Conservation (phyloP, 2,329 filamentous ascomycete species). For the Colletotrichum abscissum region DNA sequence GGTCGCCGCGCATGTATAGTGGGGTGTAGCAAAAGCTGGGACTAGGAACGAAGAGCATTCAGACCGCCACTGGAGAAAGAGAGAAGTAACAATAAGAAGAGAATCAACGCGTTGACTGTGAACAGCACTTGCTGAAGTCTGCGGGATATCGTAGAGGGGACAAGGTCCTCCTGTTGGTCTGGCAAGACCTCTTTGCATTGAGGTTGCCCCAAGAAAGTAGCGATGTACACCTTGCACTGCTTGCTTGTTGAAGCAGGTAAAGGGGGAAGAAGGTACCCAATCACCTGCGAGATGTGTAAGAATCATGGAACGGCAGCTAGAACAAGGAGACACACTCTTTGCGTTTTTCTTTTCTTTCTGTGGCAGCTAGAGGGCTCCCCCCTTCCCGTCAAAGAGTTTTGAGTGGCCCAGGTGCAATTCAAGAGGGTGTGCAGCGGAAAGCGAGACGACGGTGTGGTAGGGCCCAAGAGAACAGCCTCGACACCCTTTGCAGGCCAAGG, state of each 20-base stretch:
- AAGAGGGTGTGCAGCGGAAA: slow-evolving; percentile 23
- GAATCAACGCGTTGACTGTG: not conserved
- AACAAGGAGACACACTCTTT: not conserved
- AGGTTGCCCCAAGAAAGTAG: not conserved
- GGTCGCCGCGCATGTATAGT: not conserved
- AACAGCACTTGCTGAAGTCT: slow-evolving; percentile 3
- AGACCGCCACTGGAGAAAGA: not conserved
- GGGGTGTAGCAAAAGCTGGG: not conserved
- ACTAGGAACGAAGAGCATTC: not conserved
- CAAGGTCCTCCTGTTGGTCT: not conserved
- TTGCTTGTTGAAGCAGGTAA: not conserved
- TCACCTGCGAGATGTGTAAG: not conserved
- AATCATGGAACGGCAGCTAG: not conserved
- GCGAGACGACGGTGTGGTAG: slow-evolving; percentile 13
- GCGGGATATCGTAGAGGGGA: not conserved
- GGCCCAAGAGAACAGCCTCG: not conserved
- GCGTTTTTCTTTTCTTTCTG: not conserved
- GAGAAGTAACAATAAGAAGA: not conserved
- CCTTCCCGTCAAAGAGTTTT: slow-evolving; percentile 6
- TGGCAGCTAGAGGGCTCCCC: not conserved
- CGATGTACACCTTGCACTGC: not conserved
- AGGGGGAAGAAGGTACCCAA: not conserved
- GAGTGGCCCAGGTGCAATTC: not conserved
- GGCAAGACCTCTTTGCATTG: not conserved
- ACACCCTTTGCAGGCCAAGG: not conserved